Conservation (phyloP, 2,329 filamentous ascomycete genomes). For the Thielaviopsis populi region DNA sequence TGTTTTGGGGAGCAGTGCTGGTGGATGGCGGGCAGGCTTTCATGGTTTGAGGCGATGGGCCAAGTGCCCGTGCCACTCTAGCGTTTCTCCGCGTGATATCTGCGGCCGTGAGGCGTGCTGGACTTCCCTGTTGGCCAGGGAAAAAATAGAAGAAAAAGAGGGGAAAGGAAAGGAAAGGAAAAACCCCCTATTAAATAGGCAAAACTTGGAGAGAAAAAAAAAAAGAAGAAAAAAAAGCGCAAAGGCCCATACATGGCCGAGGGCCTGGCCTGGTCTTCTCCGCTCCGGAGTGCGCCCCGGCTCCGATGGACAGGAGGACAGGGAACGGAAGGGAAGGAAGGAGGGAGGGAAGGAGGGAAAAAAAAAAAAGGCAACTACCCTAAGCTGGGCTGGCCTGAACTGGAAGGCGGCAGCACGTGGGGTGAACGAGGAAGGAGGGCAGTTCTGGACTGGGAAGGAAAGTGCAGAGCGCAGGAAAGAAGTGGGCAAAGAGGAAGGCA, state of each 20-base stretch:
- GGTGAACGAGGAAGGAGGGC: not conserved
- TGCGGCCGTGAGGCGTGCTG: not conserved
- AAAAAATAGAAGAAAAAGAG: not conserved
- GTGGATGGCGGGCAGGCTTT: not conserved
- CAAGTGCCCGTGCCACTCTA: slow-evolving; percentile 2
- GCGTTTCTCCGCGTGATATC: slow-evolving; percentile 4
- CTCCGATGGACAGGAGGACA: not conserved
- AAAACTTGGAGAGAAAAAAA: not conserved
- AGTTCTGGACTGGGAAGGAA: not conserved
- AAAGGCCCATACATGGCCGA: not conserved
- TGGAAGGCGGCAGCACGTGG: not conserved
- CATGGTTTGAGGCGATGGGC: not conserved
- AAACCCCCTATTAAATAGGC: not conserved
- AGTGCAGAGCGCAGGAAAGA: not conserved
- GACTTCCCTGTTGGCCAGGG: not conserved
- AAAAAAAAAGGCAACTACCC: not conserved
- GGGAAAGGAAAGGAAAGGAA: not conserved
- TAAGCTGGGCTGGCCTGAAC: not conserved
- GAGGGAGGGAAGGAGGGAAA: not conserved
- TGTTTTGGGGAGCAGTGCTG: no score
- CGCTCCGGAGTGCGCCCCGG: not conserved
- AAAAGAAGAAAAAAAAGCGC: not conserved
- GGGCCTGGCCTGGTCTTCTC: not conserved
- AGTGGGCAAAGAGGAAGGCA: not conserved
- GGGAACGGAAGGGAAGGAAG: no score